Evolutionary conservation across 768 basidiomycete genomes (phyloP).

Genomic region (Panaeolus papilionaceus): DNA sequence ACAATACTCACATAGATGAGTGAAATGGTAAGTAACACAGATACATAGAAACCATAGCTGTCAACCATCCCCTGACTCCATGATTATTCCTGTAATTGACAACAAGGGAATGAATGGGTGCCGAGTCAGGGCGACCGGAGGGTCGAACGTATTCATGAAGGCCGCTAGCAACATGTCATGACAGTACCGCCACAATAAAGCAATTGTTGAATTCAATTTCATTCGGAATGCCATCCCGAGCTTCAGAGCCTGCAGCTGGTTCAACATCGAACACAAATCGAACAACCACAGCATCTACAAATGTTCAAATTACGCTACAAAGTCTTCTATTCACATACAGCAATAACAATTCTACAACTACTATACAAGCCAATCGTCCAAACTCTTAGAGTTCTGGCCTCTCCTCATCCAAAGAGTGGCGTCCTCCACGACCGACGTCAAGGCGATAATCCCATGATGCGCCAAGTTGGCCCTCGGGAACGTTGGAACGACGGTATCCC

Average conservation of each 20-base stretch:
- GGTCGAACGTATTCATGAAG: neutral
- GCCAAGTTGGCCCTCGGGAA: slow-evolving; percentile 30
- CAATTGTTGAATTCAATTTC: neutral
- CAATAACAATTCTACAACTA: neutral
- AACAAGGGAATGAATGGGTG: neutral
- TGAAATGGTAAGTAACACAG: neutral
- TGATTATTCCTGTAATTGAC: neutral
- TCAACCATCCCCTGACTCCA: no score
- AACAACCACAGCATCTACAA: neutral
- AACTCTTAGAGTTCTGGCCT: slow-evolving; percentile 1
- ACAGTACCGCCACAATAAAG: neutral
- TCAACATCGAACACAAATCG: neutral
- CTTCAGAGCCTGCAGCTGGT: neutral
- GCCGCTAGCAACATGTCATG: neutral
- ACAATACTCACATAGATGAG: neutral
- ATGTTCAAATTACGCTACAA: slow-evolving; percentile 4
- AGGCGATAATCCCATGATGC: slow-evolving; percentile 35
- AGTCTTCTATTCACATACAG: neutral
- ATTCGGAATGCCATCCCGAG: neutral
- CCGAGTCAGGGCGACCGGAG: neutral
- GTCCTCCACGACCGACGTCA: slow-evolving; percentile 26
- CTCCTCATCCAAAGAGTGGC: slow-evolving; percentile 28
- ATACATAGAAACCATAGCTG: neutral
- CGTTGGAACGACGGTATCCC: slow-evolving; percentile 30
- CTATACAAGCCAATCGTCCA: neutral